Base-by-base conservation (phyloP, 1,284 basidiomycete genomes). In the Anthracocystis setariae region DNA sequence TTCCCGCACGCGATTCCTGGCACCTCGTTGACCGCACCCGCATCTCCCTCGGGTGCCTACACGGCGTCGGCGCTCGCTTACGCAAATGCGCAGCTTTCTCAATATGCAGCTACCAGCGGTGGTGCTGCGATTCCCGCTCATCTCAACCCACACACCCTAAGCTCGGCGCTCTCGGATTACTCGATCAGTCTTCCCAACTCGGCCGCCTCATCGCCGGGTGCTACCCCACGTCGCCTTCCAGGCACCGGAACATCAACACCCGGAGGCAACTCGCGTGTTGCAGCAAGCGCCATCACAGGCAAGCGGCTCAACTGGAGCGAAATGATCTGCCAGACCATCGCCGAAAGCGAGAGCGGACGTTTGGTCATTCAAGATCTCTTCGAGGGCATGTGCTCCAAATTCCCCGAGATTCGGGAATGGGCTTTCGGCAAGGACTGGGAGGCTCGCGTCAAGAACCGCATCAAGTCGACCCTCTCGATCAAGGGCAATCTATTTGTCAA, bases 391-490 rank as follows among this genome's bases (percentile, higher is more conserved):
- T 76, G 76, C 53, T 56, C 60, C 57, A 76, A 77, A 38, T 82
- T 79, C 46, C 80, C 80, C 5, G 79, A 77, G 45, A 74, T 81
- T 35, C 68, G 74, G 17, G 80, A 82, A 39, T 81, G 80, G 79
- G 80, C 80, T 15, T 70, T 77, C 32, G 79, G 76, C 48, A 77
- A 78, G 33, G 79, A 81, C 50, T 82, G 80, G 80, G 80, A 82
- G 49, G 76, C 74, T 7, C 72, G 80, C 3, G 80, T 82, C 42
- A 82, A 82, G 70, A 82, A 82, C 40, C 69, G 80, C 2, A 82
- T 82, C 76, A 82, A 82, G 58, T 82, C 80, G 21, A 82, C 80
- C 10, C 65, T 82, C 10, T 82, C 80, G 7, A 82, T 81, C 65
- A 82, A 82, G 46, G 72, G 74, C 32, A 75, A 81, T 39, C 67